Evolutionary conservation across 495 filamentous ascomycete genomes (phyloP), one percentile per base, ranked within the genome.

Genomic region (Annulohypoxylon bovei): DNA sequence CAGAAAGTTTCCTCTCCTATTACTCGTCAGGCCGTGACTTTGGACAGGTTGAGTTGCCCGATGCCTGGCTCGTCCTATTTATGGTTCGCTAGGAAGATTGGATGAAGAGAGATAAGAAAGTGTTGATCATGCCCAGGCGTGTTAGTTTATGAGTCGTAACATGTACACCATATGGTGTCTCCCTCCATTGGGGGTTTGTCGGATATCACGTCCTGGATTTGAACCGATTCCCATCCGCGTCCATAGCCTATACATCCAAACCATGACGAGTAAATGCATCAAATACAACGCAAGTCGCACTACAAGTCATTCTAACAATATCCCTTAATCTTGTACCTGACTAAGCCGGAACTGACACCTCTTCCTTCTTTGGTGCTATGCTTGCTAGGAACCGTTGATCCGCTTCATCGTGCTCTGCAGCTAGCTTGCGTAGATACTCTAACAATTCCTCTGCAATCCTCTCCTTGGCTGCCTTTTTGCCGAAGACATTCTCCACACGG

Each of bases 371-470:
- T 27, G 56, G 37, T 3, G n/a, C 25, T 52, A 52, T 27, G 20
- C 20, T n/a, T 12, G 46, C 30, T 12, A 69, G 5, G 4, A 77
- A 37, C 2, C 14, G 52, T 6, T 61, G 23, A 4, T 59, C 27
- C 40, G 22, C 18, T 8, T 39, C 61, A 6, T 47, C 42, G 44
- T 75, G 62, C 22, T 58, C 23, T 22, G 30, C 47, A 22, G 54
- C 62, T 44, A 77, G 52, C 22, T 55, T 12, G 23, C 71, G 11
- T 25, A 79, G n/a, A 56, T 62, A 68, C 20, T 11, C 56, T 7
- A 78, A 39, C 39, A 78, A 56, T 57, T 75, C 40, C 63, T 80
- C 75, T 2, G 78, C 80, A 6, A 81, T 67, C 59, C 28, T 65
- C 56, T 79, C 76, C 49, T 65, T 78, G 9, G 77, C 70, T 1